Evolutionary conservation across 2,329 filamentous ascomycete genomes (phyloP), one percentile per base, ranked within the genome.

Genomic region (Cercospora zeae-maydis): DNA sequence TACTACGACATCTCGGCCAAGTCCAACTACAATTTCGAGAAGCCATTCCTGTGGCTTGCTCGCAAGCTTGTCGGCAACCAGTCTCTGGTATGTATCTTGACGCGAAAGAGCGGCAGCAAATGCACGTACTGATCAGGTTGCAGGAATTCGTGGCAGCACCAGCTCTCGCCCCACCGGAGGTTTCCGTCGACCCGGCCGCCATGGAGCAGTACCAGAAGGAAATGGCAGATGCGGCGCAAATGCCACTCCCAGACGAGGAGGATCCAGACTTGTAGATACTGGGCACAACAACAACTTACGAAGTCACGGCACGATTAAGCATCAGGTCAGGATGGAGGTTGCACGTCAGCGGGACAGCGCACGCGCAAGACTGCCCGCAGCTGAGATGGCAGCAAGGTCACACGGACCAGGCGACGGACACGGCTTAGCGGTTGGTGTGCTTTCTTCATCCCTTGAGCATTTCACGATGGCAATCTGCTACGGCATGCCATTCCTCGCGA

Each of bases 21-120:
- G 86, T 97, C 93, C 77, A 98, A 98, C 87, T 98, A 99, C 85
- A 98, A 98, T 88, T 98, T 98, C 81, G 93, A 98, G 89, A 99
- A 98, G 88, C 93, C 93, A 69, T 98, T 99, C 91, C 89, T 98
- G 75, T 98, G 95, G 95, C 89, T 99, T 75, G 93, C 93, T 73
- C 89, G 95, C 80, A 99, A 99, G 88, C 88, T 99, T 63, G 93
- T 96, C 74, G 95, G 93, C 81, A 98, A 98, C 86, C 84, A 91
- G 75, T 80, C 82, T 76, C 82, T 96, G 78, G 91, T 95, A 82
- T 73, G 89, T 81, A 13, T 52, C 37, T 30, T 24, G 14, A 36
- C 21, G 45, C 2, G 53, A 8, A n/a, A 19, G 9, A 45, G 33
- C 3, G 37, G n/a, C 14, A 16, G 4, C 16, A n/a, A 52, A 14